Evolutionary conservation across 257 asterid genomes (phyloP).

Genomic region (Nicotiana undulata): DNA sequence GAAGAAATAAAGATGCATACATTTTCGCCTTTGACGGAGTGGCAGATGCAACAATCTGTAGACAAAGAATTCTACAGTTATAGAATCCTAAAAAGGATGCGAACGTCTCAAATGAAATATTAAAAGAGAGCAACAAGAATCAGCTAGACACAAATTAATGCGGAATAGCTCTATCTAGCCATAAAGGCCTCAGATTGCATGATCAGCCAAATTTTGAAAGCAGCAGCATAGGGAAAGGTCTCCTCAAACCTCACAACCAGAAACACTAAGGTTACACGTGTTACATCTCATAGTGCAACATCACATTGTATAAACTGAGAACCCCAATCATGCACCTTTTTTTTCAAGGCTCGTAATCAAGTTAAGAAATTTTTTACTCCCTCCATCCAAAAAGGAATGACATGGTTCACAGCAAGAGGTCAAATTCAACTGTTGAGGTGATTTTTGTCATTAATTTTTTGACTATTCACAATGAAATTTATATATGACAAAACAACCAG

Average conservation of each 20-base stretch:
- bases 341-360: neutral
- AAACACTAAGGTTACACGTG: neutral
- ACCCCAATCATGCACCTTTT: neutral
- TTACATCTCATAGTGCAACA: neutral
- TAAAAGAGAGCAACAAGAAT: neutral
- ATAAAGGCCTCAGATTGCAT: neutral
- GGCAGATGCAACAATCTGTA: constrained; percentile 74
- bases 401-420: neutral
- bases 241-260: neutral
- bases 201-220: constrained; percentile 1
- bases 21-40: constrained; percentile 63
- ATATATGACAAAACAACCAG: neutral
- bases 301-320: neutral
- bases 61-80: constrained; percentile 5
- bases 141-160: neutral
- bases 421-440: neutral
- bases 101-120: neutral
- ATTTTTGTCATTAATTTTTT: neutral
- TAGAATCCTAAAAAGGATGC: neutral
- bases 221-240: neutral
- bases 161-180: neutral
- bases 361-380: neutral
- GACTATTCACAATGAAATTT: neutral
- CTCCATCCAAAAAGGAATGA: neutral
- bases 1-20: constrained; percentile 34